These are phyloP conservation scores for Alternaria arbusti DNA, from an alignment of 2,329 filamentous ascomycete species.

Conservation along the genomic window DNA sequence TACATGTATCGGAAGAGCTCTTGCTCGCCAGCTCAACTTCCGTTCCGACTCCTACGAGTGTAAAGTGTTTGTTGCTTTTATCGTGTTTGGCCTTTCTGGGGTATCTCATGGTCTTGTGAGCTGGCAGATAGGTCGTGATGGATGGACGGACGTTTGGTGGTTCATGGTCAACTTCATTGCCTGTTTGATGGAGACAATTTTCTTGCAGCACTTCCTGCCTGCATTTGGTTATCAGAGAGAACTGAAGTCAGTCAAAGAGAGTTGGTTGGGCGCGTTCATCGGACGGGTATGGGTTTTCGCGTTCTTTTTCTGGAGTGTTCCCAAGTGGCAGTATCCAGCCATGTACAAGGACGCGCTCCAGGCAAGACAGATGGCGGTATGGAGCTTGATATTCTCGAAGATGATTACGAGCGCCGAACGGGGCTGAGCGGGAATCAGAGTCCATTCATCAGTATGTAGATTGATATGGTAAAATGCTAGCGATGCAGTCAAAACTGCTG, in stretches of 20 bases:
- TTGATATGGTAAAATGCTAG: not conserved
- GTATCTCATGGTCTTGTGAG: not conserved
- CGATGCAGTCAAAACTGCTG: not conserved
- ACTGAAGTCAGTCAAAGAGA: not conserved
- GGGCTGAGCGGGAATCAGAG: not conserved
- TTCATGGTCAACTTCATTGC: not conserved
- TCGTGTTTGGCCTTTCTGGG: not conserved
- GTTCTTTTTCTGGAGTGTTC: not conserved
- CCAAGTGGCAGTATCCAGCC: not conserved
- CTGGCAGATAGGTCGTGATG: not conserved
- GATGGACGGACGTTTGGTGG: not conserved
- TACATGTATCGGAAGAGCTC: not conserved
- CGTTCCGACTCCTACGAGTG: not conserved
- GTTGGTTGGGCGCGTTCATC: not conserved
- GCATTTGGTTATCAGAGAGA: not conserved
- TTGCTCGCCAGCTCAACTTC: not conserved
- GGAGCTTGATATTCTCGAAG: not conserved
- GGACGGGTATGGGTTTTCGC: not conserved
- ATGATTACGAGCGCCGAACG: not conserved
- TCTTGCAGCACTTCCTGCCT: not conserved
- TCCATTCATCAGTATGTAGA: not conserved
- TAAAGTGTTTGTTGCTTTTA: not conserved
- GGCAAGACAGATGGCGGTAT: not conserved
- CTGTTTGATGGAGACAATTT: not conserved
- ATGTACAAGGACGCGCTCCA: not conserved